Base-by-base conservation (phyloP, 306 rosid species). In the Glycine tomentella region DNA sequence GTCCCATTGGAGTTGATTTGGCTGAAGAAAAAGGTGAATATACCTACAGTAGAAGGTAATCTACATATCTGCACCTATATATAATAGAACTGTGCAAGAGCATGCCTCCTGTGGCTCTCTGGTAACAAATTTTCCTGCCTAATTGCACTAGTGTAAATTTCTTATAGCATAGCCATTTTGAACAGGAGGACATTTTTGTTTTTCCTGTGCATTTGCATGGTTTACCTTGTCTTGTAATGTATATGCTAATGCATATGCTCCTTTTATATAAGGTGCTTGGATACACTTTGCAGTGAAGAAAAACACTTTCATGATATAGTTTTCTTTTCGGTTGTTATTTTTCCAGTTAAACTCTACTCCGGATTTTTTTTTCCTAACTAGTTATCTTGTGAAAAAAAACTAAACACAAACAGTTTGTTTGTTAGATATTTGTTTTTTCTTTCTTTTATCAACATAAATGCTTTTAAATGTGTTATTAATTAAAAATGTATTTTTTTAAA, bases 11-110 rank as follows among this genome's bases (percentile, higher is more conserved):
- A 34, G 50, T 84, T 80, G n/a, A 6, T 42, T 70, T 69, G 49
- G 80, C 82, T 58, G 14, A 20, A 57, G 76, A 70, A 62, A 84
- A 20, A 68, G 51, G 33, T 20, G 70, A 58, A 44, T 55, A 63
- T 80, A 16, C 17, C 66, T 56, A 40, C 25, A 46, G 17, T 6
- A 82, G 70, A 62, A 78, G 94, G 97, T 92, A 82, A 68, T 45
- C 9, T 42, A 66, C 52, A 66, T n/a, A 68, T 65, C 50, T 40
- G n/a, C 2, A 2, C 5, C 2, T 65, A 42, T 20, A 68, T 16
- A 68, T 16, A 45, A 67, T 42, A n/a, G 8, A 44, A 45, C 15
- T 9, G 50, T 66, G 73, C 73, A 69, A 45, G 56, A 17, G 38
- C 5, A 69, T 6, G 17, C 25, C 9, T 14, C 17, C 0, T 8